These are phyloP conservation scores for Thermomucor indicae-seudaticae DNA, from an alignment of 371 early-diverging fungal species.

Conservation along the genomic window DNA sequence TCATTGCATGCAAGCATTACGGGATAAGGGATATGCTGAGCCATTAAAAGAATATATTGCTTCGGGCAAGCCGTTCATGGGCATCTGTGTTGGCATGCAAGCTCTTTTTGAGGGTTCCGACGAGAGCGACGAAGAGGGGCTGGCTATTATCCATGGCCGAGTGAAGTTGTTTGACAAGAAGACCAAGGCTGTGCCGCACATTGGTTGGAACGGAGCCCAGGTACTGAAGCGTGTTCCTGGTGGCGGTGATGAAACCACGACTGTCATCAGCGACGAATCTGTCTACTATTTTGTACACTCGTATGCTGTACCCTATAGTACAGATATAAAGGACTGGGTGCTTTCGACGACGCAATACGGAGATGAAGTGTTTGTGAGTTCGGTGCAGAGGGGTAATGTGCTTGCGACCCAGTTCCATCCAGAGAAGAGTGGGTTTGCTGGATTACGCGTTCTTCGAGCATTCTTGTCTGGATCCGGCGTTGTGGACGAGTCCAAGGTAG, in stretches of 20 bases:
- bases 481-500: slow-evolving; percentile 18
- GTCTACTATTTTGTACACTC: slow-evolving; percentile 97
- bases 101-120: slow-evolving; percentile 89
- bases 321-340: slow-evolving; percentile 56
- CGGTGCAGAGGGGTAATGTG: slow-evolving; percentile 80
- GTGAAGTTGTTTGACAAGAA: slow-evolving; percentile 64
- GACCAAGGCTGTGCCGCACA: slow-evolving; percentile 91
- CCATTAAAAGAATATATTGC: slow-evolving; percentile 81
- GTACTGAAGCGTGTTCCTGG: slow-evolving; percentile 28
- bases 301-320: slow-evolving; percentile 72
- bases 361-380: slow-evolving; percentile 80
- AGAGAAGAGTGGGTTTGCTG: slow-evolving; percentile 93
- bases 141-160: slow-evolving; percentile 79
- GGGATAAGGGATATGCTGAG: slow-evolving; percentile 70
- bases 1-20: slow-evolving; percentile 79
- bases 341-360: slow-evolving; percentile 83
- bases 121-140: slow-evolving; percentile 78
- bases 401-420: slow-evolving; percentile 98
- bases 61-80: slow-evolving; percentile 89
- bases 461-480: slow-evolving; percentile 68
- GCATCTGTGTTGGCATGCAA: slow-evolving; percentile 98
- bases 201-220: slow-evolving; percentile 92
- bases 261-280: slow-evolving; percentile 42
- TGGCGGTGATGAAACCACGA: slow-evolving; percentile 25
- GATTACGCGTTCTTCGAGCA: slow-evolving; percentile 73